Evolutionary conservation across 352 stramenopile species (phyloP).

Genomic region (Albugo laibachii): DNA sequence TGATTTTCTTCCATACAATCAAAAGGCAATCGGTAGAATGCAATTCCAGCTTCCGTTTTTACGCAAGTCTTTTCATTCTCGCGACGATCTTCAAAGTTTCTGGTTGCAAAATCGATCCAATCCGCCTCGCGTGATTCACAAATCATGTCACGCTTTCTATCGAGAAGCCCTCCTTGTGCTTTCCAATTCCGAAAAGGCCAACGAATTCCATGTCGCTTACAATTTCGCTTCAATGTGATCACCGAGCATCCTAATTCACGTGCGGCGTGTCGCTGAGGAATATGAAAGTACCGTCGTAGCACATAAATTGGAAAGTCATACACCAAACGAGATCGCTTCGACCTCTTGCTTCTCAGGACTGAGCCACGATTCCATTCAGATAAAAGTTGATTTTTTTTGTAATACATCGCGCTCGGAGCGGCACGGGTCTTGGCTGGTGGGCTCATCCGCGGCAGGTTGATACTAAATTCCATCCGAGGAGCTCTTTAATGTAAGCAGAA

Average conservation of each 20-base stretch:
- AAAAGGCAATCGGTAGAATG: constrained; percentile 9
- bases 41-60: not conserved
- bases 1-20: constrained; percentile 7
- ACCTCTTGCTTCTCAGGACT: constrained; percentile 15
- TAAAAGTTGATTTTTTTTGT: constrained; percentile 4
- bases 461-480: not conserved
- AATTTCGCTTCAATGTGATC: constrained; percentile 41
- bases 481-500: too few relatives aligned
- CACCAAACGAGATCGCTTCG: constrained; percentile 6
- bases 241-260: constrained; percentile 30
- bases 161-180: constrained; percentile 1
- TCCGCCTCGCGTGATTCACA: not conserved
- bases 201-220: constrained; percentile 28
- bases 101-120: not conserved
- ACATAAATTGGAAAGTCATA: constrained; percentile 21
- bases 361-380: constrained; percentile 1
- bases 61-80: not conserved
- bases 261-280: constrained; percentile 22
- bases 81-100: not conserved
- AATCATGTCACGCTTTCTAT: not conserved
- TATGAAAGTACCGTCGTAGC: constrained; percentile 21
- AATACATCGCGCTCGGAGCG: constrained; percentile 8
- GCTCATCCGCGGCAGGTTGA: not conserved
- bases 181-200: constrained; percentile 28
- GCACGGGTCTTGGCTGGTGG: constrained; percentile 3